Conservation (phyloP, 2,329 filamentous ascomycete genomes). For the Hyphodiscus sp. region DNA sequence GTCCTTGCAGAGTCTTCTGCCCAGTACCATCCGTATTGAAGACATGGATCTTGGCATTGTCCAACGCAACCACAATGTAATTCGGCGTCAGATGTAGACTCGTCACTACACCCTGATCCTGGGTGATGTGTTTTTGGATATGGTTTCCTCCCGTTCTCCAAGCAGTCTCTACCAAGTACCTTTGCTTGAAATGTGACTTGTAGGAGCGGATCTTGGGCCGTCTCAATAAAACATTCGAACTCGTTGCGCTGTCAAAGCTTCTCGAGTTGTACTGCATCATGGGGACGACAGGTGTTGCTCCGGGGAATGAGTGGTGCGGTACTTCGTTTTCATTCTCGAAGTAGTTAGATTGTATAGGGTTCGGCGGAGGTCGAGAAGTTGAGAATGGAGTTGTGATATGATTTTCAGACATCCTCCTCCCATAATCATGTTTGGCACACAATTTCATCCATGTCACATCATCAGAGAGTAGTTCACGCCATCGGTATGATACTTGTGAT, state of each 20-base stretch:
- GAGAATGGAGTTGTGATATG: constrained; percentile 18
- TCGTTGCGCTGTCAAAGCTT: constrained; percentile 48
- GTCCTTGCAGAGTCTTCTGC: constrained; percentile 83
- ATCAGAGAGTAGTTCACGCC: constrained; percentile 88
- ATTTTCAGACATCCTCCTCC: constrained; percentile 43
- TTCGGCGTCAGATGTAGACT: constrained; percentile 90
- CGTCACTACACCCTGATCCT: constrained; percentile 94
- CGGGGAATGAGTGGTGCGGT: constrained; percentile 38
- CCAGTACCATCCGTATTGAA: constrained; percentile 88
- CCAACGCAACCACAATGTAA: constrained; percentile 94
- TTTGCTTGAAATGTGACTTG: constrained; percentile 95
- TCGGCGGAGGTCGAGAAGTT: constrained; percentile 23
- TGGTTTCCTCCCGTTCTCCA: constrained; percentile 90
- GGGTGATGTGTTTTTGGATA: constrained; percentile 81
- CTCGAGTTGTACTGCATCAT: constrained; percentile 30
- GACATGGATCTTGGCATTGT: constrained; percentile 98
- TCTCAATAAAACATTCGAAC: constrained; percentile 31
- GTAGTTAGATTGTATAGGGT: constrained; percentile 20
- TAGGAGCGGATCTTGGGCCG: constrained; percentile 72
- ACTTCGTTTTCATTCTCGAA: constrained; percentile 10
- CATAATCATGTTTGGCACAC: constrained; percentile 92
- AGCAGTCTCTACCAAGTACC: constrained; percentile 93
- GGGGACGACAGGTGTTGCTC: constrained; percentile 34
- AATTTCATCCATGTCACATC: constrained; percentile 98
- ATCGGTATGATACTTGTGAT: constrained; percentile 91